Evolutionary conservation across 257 asterid species (phyloP).

Genomic region (Plectranthus barbatus): DNA sequence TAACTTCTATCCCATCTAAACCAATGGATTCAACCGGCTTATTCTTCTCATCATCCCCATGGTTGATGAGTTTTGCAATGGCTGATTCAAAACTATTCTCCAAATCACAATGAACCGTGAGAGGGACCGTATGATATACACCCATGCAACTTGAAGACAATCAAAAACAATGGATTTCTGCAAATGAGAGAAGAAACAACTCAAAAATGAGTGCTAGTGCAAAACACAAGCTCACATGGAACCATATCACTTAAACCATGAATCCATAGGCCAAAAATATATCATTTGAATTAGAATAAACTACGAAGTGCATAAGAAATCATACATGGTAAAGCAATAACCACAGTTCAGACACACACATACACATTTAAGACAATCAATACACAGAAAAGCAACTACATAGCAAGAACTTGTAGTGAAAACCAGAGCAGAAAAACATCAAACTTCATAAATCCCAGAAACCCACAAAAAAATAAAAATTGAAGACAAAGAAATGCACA

Average conservation of each 20-base stretch:
- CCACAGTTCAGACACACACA: no score
- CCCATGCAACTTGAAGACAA: constrained; percentile 33
- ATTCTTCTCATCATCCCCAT: not conserved
- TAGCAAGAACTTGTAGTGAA: no score
- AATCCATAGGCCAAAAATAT: not conserved
- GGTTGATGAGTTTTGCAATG: constrained; percentile 3
- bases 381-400: no score
- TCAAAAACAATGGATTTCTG: not conserved
- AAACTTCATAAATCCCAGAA: not conserved
- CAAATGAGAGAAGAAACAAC: not conserved
- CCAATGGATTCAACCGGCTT: not conserved
- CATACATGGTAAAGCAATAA: no score
- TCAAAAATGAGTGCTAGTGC: not conserved
- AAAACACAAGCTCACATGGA: no score
- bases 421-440: not conserved
- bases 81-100: constrained; percentile 19
- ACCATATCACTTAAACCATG: not conserved
- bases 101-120: constrained; percentile 6
- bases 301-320: not conserved
- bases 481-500: not conserved
- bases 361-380: no score
- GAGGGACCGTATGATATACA: constrained; percentile 15
- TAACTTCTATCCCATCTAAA: no score
- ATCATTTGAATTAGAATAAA: no score
- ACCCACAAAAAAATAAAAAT: not conserved